These are phyloP conservation scores for Corchorus olitorius DNA, from an alignment of 345 rosid genomes.

Conservation along the genomic window DNA sequence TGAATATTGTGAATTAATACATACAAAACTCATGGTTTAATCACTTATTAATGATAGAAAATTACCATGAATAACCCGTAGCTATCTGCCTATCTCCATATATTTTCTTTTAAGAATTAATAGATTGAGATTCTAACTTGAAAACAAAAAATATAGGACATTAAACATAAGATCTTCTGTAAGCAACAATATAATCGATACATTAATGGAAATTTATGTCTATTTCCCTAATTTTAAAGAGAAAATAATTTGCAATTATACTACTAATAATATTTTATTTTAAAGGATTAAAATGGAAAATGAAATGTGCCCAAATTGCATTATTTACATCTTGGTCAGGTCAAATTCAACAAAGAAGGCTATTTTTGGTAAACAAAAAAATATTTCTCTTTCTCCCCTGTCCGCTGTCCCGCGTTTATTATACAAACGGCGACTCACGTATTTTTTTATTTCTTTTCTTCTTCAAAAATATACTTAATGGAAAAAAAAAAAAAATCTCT, in stretches of 20 bases:
- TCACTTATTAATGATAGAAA: not conserved
- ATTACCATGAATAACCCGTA: not conserved
- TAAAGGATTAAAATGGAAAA: too few relatives aligned
- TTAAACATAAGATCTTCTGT: not conserved
- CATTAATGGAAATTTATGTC: too few relatives aligned
- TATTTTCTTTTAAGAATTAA: not conserved
- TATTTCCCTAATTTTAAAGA: too few relatives aligned
- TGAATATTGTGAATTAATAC: not conserved
- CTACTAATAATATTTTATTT: too few relatives aligned
- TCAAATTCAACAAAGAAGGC: conserved; percentile 1
- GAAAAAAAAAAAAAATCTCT: not conserved
- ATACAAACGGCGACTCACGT: conserved; percentile 30
- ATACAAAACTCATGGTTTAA: not conserved
- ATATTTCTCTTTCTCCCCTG: not conserved
- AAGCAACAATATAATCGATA: too few relatives aligned
- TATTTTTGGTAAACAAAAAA: not conserved
- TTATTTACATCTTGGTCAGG: too few relatives aligned
- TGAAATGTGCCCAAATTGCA: not conserved
- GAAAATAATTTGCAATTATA: too few relatives aligned
- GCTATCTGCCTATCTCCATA: not conserved
- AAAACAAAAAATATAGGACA: not conserved
- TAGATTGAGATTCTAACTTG: not conserved
- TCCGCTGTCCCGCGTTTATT: conserved; percentile 22
- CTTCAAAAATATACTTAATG: not conserved
- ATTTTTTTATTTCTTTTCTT: not conserved